A percentile compares a stretch with the other conserved stretches of the same genome.
These are phyloP conservation scores for Pleurotus salmoneostramineus DNA, from an alignment of 768 basidiomycete species.

Conservation along the genomic window DNA sequence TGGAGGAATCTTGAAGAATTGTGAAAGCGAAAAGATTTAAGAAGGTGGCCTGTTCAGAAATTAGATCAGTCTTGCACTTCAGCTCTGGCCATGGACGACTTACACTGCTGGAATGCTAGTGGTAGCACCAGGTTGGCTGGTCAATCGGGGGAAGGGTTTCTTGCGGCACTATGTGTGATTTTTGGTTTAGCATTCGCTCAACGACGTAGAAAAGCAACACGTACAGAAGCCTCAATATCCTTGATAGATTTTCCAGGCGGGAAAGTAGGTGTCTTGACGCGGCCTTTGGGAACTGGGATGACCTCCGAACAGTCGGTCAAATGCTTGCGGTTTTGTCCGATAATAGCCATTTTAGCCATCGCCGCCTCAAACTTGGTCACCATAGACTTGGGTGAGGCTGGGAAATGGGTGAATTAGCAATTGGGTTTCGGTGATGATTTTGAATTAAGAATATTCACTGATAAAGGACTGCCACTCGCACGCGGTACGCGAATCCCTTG, in stretches of 20 bases:
- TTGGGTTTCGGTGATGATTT: too few species aligned
- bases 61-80: too few species aligned
- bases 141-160: conserved; percentile 21
- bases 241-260: conserved; percentile 24
- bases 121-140: conserved; percentile 13
- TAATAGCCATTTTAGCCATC: conserved; percentile 27
- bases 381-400: conserved; percentile 21
- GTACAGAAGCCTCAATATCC: conserved; percentile 25
- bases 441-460: conserved; percentile 11
- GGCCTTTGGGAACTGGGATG: conserved; percentile 14
- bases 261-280: conserved; percentile 14
- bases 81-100: too few species aligned
- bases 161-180: conserved; percentile 12
- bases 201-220: neutral
- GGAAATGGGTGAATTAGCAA: neutral
- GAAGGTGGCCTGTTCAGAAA: conserved; percentile 2
- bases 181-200: neutral
- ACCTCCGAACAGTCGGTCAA: conserved; percentile 26
- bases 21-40: neutral
- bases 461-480: conserved; percentile 37
- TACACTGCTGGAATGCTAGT: conserved; percentile 5
- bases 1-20: neutral
- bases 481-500: conserved; percentile 23
- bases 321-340: conserved; percentile 20
- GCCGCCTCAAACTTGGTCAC: conserved; percentile 21